Evolutionary conservation across 2,329 filamentous ascomycete species (phyloP).

Genomic region (Nannizziopsis arthrosporioides): DNA sequence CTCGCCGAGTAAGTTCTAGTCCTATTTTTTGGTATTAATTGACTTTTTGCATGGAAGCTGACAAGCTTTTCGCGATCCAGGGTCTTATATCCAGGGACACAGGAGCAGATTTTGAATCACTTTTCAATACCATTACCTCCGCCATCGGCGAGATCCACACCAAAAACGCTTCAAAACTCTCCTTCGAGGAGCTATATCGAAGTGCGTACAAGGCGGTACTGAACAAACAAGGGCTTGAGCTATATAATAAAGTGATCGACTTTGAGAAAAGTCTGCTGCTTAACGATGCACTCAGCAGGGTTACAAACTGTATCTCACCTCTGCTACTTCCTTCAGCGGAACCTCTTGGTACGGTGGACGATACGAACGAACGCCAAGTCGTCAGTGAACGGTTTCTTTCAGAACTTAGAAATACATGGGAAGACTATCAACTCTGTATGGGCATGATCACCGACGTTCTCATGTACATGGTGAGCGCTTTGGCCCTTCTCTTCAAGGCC

Average conservation of each 20-base stretch:
- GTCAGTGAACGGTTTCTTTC: constrained; percentile 74
- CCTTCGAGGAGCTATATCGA: constrained; percentile 91
- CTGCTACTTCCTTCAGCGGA: constrained; percentile 50
- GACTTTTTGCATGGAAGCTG: neutral
- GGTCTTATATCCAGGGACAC: constrained; percentile 44
- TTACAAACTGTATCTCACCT: constrained; percentile 58
- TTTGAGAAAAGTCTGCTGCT: constrained; percentile 77
- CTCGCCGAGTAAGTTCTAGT: constrained; percentile 49
- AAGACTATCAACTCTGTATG: constrained; percentile 84
- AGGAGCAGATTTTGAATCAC: constrained; percentile 68
- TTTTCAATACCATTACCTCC: constrained; percentile 64
- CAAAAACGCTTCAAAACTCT: constrained; percentile 78
- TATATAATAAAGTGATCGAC: constrained; percentile 68
- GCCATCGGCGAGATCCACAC: constrained; percentile 82
- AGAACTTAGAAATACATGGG: constrained; percentile 66
- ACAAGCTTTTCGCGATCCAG: constrained; percentile 27
- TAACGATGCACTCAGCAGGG: constrained; percentile 57
- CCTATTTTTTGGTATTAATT: neutral
- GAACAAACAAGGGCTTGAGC: constrained; percentile 66
- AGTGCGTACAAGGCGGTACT: constrained; percentile 89
- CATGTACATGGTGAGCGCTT: constrained; percentile 67
- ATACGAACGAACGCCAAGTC: constrained; percentile 65
- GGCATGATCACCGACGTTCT: constrained; percentile 93
- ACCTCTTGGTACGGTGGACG: constrained; percentile 38
- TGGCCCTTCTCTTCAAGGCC: neutral